Base-by-base conservation (phyloP, 768 basidiomycete species). In the Clitopilus passeckerianus region DNA sequence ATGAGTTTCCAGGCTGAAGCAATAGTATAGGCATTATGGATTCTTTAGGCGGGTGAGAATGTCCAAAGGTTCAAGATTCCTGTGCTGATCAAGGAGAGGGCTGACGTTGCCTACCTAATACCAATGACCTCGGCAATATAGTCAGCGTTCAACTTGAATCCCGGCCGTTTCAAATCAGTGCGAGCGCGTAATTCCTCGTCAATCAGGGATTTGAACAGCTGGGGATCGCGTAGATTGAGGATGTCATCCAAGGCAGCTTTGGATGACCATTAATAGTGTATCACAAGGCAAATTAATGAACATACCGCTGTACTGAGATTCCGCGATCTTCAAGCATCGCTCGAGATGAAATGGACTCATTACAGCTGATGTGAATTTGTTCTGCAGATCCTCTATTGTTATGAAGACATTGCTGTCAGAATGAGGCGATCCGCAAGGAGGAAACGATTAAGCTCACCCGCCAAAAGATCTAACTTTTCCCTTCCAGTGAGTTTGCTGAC, bases 1-100 rank as follows among this genome's bases (percentile, higher is more conserved):
- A 90, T 84, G 53, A 93, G 74, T 63, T 81, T 89, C 92, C 92
- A 94, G 1, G 84, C 87, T 15, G 90, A 85, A n/a, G 91, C 88
- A 34, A 93, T 77, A 81, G 89, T 83, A 70, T 91, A 92, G 7
- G 84, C 71, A 68, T 93, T 94, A 71, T 94, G 91, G 57, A 93
- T 79, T 70, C 91, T 93, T 44, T 16, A 37, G 18, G 57, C 54
- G 34, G 24, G 22, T 16, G 18, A 37, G 12, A 37, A 57, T 6
- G 8, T 33, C 23, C 22, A n/a, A 18, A 15, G 6, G 16, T 20
- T 50, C 16, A 50, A 57, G 20, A 14, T 24, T 41, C 33, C 10
- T 35, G 6, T 37, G 20, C 24, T 35, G 9, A 57, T 34, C n/a
- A 30, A 30, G 20, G 22, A 22, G 20, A 18, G 27, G 6, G 18